Percentiles rank a stretch among this genome's conserved stretches.
phyloP scores from a whole-genome alignment of 1,284 basidiomycete species.

The Ceratobasidium sp. region DNA sequence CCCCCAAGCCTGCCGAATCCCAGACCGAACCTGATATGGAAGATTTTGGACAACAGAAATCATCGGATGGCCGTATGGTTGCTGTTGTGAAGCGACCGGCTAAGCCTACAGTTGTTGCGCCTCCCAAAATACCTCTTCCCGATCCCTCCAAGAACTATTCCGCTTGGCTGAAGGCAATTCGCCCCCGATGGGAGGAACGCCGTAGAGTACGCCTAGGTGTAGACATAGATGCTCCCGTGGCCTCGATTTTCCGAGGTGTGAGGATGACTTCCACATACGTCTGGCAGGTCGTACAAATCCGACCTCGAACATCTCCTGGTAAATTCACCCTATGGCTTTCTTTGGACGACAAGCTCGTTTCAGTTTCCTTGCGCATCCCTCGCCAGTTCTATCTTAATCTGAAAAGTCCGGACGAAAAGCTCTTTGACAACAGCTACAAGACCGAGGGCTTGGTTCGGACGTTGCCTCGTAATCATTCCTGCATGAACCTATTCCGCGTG shows the following conservation, averaged over 20 bases:
- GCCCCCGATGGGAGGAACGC: conserved; percentile 79
- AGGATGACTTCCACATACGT: conserved; percentile 73
- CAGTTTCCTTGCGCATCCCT: conserved; percentile 85
- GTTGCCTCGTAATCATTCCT: conserved; percentile 82
- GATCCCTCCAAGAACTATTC: conserved; percentile 75
- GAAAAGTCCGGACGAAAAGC: conserved; percentile 69
- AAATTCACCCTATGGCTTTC: conserved; percentile 92
- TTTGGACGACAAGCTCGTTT: conserved; percentile 81
- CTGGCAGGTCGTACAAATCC: conserved; percentile 96
- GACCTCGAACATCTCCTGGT: conserved; percentile 79
- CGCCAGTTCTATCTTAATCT: conserved; percentile 95
- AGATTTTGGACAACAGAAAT: conserved; percentile 62
- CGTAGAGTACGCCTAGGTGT: conserved; percentile 62
- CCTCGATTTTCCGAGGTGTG: conserved; percentile 83
- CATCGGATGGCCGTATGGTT: conserved; percentile 53
- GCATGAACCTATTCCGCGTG: conserved; percentile 85
- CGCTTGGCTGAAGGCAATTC: conserved; percentile 83
- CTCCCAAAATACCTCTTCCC: conserved; percentile 59
- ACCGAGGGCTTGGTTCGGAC: conserved; percentile 80
- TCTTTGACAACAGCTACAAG: conserved; percentile 79
- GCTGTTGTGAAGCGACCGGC: conserved; percentile 67
- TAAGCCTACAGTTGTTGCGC: conserved; percentile 47
- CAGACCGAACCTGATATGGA: conserved; percentile 68
- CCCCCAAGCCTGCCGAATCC: conserved; percentile 44
- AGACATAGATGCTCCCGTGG: conserved; percentile 59